Base-by-base conservation (phyloP, 2,329 filamentous ascomycete species). In the Pestalotiopsis sp. region DNA sequence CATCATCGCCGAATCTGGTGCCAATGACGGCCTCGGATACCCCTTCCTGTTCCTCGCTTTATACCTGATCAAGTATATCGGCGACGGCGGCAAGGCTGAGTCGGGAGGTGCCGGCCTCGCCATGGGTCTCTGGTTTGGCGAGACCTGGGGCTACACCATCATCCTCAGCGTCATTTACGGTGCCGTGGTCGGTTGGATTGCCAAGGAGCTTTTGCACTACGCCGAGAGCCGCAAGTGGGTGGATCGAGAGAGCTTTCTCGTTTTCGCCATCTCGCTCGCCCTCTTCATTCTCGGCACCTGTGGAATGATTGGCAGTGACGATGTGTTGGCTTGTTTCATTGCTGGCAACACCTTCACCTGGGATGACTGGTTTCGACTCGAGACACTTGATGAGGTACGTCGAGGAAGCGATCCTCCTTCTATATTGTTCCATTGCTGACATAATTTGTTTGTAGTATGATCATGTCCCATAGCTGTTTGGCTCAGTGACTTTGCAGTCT, bases 311-410 rank as follows among this genome's bases (percentile, higher is more conserved):
- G 94, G 94, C 1, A 95, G 91, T 45, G 94, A 97, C 76, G 95
- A 98, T 76, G 92, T 97, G 0, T 85, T 98, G 6, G 94, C 95
- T 1, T 97, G 94, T 81, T 98, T 98, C 77, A 91, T 97, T 74
- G 95, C 95, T 2, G 95, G 95, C 1, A 97, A 97, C 76, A 89
- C 89, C 1, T 97, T 98, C 73, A 97, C 94, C 0, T 95, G 94
- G 90, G 94, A 97, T 77, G 94, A 97, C 80, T 97, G 94, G 94
- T 98, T 97, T 80, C 91, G 95, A 0, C 84, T 95, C 1, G 93
- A 97, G 79, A 98, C 95, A 0, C 84, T 92, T 74, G 95, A 97
- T 73, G 95, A 98, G 77, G 76, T 77, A 59, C 52, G 76, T 78
- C 25, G 1, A 31, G 45, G 27, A 27, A 39, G 17, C 59, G 12